Percentiles rank a stretch among this genome's conserved stretches.
These are phyloP conservation scores for Aegilops sharonensis DNA, from an alignment of 176 grass and related monocot genomes.

Conservation along the genomic window DNA sequence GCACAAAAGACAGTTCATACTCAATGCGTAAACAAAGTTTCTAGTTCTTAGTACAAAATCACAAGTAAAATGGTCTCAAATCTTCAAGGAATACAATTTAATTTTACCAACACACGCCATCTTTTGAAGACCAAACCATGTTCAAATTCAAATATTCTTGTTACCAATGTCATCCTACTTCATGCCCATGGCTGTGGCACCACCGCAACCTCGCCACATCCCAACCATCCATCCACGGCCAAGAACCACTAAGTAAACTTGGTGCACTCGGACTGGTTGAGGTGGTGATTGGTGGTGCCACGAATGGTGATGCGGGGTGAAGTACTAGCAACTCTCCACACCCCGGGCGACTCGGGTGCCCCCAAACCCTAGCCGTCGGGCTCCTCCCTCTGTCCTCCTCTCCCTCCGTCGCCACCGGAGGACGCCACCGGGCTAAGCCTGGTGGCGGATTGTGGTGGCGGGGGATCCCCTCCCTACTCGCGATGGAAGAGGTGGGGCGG, in stretches of 20 bases:
- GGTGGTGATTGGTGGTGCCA: background rate
- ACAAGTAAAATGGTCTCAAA: background rate
- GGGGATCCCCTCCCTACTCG: too few species aligned
- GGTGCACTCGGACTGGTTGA: background rate
- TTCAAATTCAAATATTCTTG: constrained; percentile 18
- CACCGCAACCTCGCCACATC: background rate
- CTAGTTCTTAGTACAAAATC: background rate
- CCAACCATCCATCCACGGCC: background rate
- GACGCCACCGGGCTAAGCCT: too few species aligned
- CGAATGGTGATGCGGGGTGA: too few species aligned
- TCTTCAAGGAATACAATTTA: background rate
- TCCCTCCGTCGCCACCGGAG: too few species aligned
- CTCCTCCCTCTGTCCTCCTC: too few species aligned
- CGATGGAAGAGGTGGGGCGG: too few species aligned
- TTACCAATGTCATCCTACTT: background rate
- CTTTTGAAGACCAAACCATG: background rate
- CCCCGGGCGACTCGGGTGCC: too few species aligned
- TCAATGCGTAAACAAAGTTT: background rate
- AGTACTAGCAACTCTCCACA: too few species aligned
- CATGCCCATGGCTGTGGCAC: background rate
- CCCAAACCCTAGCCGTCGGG: too few species aligned
- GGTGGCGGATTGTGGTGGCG: too few species aligned
- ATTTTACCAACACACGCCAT: background rate
- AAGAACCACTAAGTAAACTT: background rate
- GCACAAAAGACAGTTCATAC: background rate